phyloP scores from a whole-genome alignment of 257 asterid species.

The Oldenlandia corymbosa region DNA sequence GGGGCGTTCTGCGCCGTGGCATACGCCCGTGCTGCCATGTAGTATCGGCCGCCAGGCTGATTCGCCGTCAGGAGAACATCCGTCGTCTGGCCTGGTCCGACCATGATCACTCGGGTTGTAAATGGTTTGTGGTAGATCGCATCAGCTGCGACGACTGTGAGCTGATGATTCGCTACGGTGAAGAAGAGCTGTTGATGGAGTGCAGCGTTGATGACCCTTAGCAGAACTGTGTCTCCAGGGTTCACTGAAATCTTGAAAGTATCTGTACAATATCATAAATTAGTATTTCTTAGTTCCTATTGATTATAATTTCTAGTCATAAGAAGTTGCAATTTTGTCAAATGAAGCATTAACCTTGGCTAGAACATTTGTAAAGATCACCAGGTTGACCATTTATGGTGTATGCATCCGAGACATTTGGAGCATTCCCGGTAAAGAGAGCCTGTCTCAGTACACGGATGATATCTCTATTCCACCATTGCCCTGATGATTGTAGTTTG shows the following conservation, averaged over 20 bases:
- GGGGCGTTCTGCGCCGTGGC: constrained; percentile 35
- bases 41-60: constrained; percentile 21
- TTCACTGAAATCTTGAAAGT: constrained; percentile 28
- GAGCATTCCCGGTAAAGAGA: constrained; percentile 27
- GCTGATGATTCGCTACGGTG: constrained; percentile 39
- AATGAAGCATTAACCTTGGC: constrained; percentile 20
- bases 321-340: background rate
- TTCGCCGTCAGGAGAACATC: constrained; percentile 35
- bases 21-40: constrained; percentile 33
- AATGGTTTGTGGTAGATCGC: constrained; percentile 45
- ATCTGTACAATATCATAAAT: constrained; percentile 16
- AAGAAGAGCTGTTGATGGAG: constrained; percentile 39
- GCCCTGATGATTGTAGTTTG: constrained; percentile 15
- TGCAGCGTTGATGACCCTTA: constrained; percentile 37
- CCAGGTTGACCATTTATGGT: constrained; percentile 49
- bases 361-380: constrained; percentile 29
- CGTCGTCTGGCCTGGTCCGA: constrained; percentile 48
- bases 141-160: constrained; percentile 43
- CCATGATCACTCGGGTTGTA: constrained; percentile 31
- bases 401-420: constrained; percentile 38
- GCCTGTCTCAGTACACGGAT: constrained; percentile 26
- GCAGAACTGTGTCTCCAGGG: constrained; percentile 27
- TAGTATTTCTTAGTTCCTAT: no score
- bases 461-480: constrained; percentile 37
- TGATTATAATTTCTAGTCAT: no score